Evolutionary conservation across 345 rosid genomes (phyloP), one percentile per base, ranked within the genome.

Genomic region (Salix caprea): DNA sequence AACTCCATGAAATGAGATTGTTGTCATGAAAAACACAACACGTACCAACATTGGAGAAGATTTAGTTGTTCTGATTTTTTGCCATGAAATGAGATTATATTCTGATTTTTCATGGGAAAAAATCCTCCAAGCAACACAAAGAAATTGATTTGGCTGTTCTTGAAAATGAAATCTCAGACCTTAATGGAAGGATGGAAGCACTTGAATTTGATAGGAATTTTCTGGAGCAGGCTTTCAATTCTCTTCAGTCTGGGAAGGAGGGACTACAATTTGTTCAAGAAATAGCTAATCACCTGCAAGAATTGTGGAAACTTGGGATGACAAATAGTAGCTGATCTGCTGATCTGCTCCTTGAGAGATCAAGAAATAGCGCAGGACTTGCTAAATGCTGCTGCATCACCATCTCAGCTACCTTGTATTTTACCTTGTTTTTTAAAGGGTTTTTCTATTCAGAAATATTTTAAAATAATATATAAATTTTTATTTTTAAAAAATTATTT

Each of bases 151-250:
- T 83, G 72, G 79, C 65, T 13, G 72, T 80, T 69, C 80, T 85
- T 34, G 79, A 76, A 82, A 85, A 79, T 69, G 89, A 89, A 84
- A 77, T 86, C 74, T 69, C 81, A 76, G 77, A 83, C 78, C 85
- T 88, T 36, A 84, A 84, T 80, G 86, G 81, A 69, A 82, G 91
- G 76, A 69, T 89, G 76, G 91, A 87, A 76, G 71, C 90, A 65
- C 91, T 87, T 19, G 87, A 89, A 80, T 48, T 76, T 68, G 87
- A 90, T 64, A 70, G 82, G 81, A 74, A 65, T 66, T 76, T 87
- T 70, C 76, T 87, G 19, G 83, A 84, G 71, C 87, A 74, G 69
- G 71, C 85, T 60, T 58, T 84, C 71, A 83, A 85, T 81, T 79
- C 78, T 69, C 85, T 87, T 78, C 83, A 82, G 69, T 77, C 78